Evolutionary conservation across 176 grass and related monocot genomes (phyloP), one percentile per base, ranked within the genome.

Genomic region (Saccharum spontaneum): DNA sequence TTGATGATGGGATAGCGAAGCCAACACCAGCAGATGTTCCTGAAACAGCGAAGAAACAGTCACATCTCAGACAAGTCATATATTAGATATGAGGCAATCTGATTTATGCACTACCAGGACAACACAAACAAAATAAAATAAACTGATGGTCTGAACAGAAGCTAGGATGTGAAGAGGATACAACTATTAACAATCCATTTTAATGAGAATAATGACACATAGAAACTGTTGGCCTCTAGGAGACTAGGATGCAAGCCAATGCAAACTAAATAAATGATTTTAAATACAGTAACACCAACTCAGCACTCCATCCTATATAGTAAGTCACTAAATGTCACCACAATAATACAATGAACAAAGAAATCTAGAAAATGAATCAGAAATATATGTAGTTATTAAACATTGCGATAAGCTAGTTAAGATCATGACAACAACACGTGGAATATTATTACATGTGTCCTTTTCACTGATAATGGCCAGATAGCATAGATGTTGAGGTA

Each of bases 1-100:
- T 96, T 83, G 91, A 94, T 86, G 97, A 96, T 82, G 92, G 91
- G 64, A 99, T 94, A 38, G 97, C 91, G 0, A 99, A 99, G 62
- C 97, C 97, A 88, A 99, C 93, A 86, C 97, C 93, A 73, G 93
- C 93, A 45, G 97, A 96, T 52, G 91, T 94, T 68, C 97, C 97
- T 99, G 89, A 41, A 79, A 82, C 66, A 85, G 83, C 57, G 52
- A 78, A 82, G 20, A 76, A 91, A 84, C 8, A 82, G 48, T 46
- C 38, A 26, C 31, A 76, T 85, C 17, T 86, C 17, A 77, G 44
- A 52, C 23, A 61, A 57, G 26, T 36, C n/a, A 12, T 14, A 24
- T 1, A 24, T 39, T 52, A 8, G 45, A 74, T 20, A 24, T 65
- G 18, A 57, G 57, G 76, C 8, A 79, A 82, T 84, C 54, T 66